Base-by-base conservation (phyloP, 495 filamentous ascomycete species). In the Penicillium alfredii region DNA sequence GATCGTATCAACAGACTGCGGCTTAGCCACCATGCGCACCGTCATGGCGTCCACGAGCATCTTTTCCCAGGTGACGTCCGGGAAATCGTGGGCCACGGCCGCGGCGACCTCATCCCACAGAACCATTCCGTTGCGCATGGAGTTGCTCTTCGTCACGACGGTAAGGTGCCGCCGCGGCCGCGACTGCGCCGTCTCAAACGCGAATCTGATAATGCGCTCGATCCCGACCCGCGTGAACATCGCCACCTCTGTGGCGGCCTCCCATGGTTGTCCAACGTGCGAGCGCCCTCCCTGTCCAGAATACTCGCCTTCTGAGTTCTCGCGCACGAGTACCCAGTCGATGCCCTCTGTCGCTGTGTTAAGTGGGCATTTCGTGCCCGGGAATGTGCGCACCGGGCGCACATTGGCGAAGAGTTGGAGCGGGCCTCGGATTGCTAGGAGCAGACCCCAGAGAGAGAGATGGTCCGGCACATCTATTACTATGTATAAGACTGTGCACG, bases 21-120 rank as follows among this genome's bases (percentile, higher is more conserved):
- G 70, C 15, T 72, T 66, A 3, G 51, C 22, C 5, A 71, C 66
- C 70, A 73, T 74, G 6, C 68, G 50, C 4, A 58, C 58, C 4
- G 70, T 74, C 69, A 73, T 73, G 1, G 70, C 69, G 47, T 74
- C 70, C 11, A 74, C 70, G 4, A 73, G 51, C 67, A 72, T 71
- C 33, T 70, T 74, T 32, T 73, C 70, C 45, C 56, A 56, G 5
- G 51, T 50, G 1, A 73, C 68, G 35, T 73, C 66, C 4, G 68
- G 66, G 33, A 63, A 74, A 3, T 72, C 64, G 43, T 49, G 47
- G 0, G 63, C 54, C 4, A 71, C 60, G 8, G 37, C 35, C 4
- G 42, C 36, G 0, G 69, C 69, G 13, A 72, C 41, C 35, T 64
- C 51, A 45, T 74, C 70, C 70, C 70, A 74, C 1, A 72, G 42